These are phyloP conservation scores for Microdochium bolleyi DNA, from an alignment of 2,329 filamentous ascomycete species.

Conservation along the genomic window DNA sequence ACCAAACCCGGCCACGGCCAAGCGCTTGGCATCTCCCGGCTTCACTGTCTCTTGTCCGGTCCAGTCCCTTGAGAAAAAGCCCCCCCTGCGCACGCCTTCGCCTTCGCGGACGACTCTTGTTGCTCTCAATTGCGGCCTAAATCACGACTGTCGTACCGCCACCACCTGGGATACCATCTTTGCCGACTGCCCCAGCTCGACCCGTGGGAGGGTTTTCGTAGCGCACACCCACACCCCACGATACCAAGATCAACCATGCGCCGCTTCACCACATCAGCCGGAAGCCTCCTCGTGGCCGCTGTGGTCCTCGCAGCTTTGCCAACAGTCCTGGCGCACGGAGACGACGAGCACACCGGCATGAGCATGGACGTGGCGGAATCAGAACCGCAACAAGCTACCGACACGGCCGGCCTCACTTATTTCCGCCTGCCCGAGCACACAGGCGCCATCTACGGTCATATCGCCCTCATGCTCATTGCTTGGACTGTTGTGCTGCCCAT, in stretches of 20 bases:
- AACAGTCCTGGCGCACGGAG: conserved; percentile 21
- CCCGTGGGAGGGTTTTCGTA: background rate
- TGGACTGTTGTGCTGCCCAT: conserved; percentile 66
- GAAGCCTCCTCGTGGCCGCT: conserved; percentile 16
- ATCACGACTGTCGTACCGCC: too few relatives aligned
- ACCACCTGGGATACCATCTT: too few relatives aligned
- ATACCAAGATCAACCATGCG: conserved; percentile 8
- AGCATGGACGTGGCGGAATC: conserved; percentile 19
- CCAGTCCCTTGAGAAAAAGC: background rate
- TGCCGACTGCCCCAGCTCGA: background rate
- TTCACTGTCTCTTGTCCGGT: background rate
- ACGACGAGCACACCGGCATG: conserved; percentile 22
- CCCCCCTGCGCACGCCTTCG: background rate
- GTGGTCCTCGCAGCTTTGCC: conserved; percentile 21
- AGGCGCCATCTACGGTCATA: conserved; percentile 44
- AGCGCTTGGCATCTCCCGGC: background rate
- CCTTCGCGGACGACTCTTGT: too few relatives aligned
- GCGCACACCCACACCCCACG: background rate
- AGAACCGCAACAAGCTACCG: conserved; percentile 16
- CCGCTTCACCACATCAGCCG: conserved; percentile 10
- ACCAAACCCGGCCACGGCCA: background rate
- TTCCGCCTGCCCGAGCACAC: conserved; percentile 29
- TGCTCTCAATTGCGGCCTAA: too few relatives aligned
- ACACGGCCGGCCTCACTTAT: conserved; percentile 22
- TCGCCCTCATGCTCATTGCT: conserved; percentile 57